Percentiles rank a stretch among this genome's conserved stretches.
These are phyloP conservation scores for Microcera coccophila DNA, from an alignment of 2,329 filamentous ascomycete genomes.

Conservation along the genomic window DNA sequence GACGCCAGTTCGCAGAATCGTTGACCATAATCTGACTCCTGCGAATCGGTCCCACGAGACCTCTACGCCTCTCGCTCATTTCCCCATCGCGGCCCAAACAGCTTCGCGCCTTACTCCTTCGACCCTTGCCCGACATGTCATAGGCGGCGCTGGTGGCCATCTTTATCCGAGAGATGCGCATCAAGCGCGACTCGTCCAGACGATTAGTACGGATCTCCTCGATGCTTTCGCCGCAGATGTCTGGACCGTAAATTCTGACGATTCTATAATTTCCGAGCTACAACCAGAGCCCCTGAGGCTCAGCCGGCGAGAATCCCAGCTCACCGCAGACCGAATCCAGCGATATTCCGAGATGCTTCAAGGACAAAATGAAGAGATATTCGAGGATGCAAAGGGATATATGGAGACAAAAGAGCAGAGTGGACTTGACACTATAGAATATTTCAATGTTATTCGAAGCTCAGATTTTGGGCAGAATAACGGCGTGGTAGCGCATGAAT, in stretches of 20 bases:
- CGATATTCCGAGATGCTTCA: constrained; percentile 14
- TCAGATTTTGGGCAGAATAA: no score
- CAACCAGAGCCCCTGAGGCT: constrained; percentile 26
- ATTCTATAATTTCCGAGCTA: constrained; percentile 16
- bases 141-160: constrained; percentile 22
- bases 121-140: constrained; percentile 20
- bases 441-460: no score
- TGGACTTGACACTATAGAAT: no score
- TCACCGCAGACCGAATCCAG: constrained; percentile 5
- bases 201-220: constrained; percentile 8
- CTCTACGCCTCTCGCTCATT: constrained; percentile 24
- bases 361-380: constrained; percentile 3
- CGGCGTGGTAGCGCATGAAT: no score
- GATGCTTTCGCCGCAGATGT: constrained; percentile 21
- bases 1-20: not conserved
- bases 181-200: constrained; percentile 17
- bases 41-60: constrained; percentile 10
- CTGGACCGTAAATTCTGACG: constrained; percentile 13
- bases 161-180: constrained; percentile 18
- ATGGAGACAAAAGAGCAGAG: no score
- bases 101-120: constrained; percentile 23
- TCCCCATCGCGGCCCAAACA: constrained; percentile 25
- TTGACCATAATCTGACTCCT: constrained; percentile 12
- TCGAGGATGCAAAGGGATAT: no score
- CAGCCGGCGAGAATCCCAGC: constrained; percentile 7